These are phyloP conservation scores for Citrus mangshanensis DNA, from an alignment of 345 rosid genomes.

Conservation along the genomic window DNA sequence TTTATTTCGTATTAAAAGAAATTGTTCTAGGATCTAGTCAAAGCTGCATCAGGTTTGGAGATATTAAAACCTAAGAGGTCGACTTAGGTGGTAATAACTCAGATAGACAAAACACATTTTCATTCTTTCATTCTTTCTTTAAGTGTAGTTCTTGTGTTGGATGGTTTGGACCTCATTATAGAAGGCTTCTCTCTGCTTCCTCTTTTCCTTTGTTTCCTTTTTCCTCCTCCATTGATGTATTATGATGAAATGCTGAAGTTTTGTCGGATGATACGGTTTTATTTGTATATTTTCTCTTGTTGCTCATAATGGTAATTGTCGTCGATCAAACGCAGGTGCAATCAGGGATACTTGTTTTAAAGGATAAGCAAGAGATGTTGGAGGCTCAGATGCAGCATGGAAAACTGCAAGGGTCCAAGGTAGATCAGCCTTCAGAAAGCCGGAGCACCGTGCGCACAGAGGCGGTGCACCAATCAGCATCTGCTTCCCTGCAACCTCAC, in stretches of 20 bases:
- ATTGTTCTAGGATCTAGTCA: neutral
- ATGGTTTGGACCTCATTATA: neutral
- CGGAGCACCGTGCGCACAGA: constrained; percentile 42
- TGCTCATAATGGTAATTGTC: neutral
- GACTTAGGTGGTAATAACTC: neutral
- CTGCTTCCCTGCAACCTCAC: constrained; percentile 49
- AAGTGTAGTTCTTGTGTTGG: neutral
- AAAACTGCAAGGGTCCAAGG: constrained; percentile 56
- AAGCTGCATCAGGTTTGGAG: neutral
- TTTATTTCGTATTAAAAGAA: neutral
- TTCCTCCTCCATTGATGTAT: neutral
- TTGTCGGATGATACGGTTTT: neutral
- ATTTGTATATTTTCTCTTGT: neutral
- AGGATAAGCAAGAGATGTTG: constrained; percentile 71
- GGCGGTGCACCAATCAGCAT: constrained; percentile 41
- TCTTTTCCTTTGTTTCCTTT: neutral
- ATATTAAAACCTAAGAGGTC: neutral
- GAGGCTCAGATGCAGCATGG: constrained; percentile 67
- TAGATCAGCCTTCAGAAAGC: constrained; percentile 43
- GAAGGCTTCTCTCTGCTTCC: neutral
- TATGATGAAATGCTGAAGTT: neutral
- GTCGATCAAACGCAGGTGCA: constrained; percentile 58
- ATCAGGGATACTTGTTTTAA: constrained; percentile 59
- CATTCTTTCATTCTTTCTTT: neutral
- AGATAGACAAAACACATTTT: neutral